Percentiles rank a stretch among this genome's conserved stretches.
Conservation (phyloP, 257 asterid species). For the Vinca minor region DNA sequence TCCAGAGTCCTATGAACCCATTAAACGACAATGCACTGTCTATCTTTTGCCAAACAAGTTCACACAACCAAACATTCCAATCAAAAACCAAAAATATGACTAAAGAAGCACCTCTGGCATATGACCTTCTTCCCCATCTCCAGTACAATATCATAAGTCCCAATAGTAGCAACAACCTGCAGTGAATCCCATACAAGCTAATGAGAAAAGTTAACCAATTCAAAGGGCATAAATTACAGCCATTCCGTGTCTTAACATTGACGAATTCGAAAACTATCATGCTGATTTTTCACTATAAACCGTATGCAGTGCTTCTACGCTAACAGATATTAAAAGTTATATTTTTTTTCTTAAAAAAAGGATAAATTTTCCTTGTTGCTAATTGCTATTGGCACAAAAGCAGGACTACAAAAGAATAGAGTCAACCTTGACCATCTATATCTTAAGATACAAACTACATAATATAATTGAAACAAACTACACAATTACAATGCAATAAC, state of each 20-base stretch:
- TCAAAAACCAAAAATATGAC: neutral
- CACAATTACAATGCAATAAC: neutral
- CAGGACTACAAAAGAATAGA: neutral
- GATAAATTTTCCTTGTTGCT: neutral
- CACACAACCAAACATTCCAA: neutral
- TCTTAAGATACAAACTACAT: neutral
- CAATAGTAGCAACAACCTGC: constrained; percentile 84
- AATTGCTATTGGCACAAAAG: neutral
- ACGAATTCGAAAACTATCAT: neutral
- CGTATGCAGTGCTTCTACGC: too few relatives aligned
- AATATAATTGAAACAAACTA: too few relatives aligned
- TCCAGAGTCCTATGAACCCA: neutral
- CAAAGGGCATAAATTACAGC: neutral
- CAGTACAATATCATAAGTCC: constrained; percentile 76
- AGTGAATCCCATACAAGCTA: constrained; percentile 22
- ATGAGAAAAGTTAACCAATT: constrained; percentile 3
- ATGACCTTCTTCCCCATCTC: constrained; percentile 87
- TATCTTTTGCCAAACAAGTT: neutral
- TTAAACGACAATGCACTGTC: neutral
- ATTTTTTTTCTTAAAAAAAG: neutral
- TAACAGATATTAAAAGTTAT: too few relatives aligned
- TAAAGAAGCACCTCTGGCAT: constrained; percentile 54
- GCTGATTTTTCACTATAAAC: neutral
- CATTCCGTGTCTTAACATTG: neutral
- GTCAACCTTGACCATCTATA: neutral